A percentile compares a stretch with the other conserved stretches of the same genome.
Conservation (phyloP, 179 eudicot species). For the Carnegiea gigantea region DNA sequence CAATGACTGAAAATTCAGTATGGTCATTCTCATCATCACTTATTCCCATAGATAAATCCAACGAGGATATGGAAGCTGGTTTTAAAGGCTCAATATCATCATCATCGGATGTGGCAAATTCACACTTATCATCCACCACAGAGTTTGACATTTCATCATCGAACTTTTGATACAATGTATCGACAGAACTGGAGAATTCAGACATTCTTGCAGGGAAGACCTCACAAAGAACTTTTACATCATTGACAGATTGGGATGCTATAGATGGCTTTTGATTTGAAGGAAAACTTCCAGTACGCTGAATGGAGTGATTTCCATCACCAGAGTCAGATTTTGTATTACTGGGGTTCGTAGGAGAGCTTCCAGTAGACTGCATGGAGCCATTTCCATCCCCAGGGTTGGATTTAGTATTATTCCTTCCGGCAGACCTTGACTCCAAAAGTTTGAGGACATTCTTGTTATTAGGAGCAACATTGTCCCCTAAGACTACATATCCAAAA, state of each 20-base stretch:
- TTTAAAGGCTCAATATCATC: slow-evolving; percentile 37
- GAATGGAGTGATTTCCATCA: slow-evolving; percentile 34
- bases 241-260: slow-evolving; percentile 42
- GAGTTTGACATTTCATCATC: slow-evolving; percentile 54
- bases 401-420: slow-evolving; percentile 23
- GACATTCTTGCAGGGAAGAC: slow-evolving; percentile 53
- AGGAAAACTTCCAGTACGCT: slow-evolving; percentile 55
- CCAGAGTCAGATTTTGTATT: slow-evolving; percentile 30
- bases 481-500: slow-evolving; percentile 67
- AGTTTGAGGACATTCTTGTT: slow-evolving; percentile 45
- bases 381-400: slow-evolving; percentile 38
- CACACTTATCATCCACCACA: slow-evolving; percentile 27
- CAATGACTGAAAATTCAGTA: slow-evolving; percentile 43
- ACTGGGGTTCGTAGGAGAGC: slow-evolving; percentile 41
- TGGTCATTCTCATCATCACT: slow-evolving; percentile 36
- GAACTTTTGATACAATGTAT: slow-evolving; percentile 55
- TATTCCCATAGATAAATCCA: slow-evolving; percentile 34
- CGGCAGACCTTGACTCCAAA: slow-evolving; percentile 35
- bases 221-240: slow-evolving; percentile 84
- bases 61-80: slow-evolving; percentile 16
- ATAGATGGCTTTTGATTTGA: slow-evolving; percentile 32
- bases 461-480: slow-evolving; percentile 40
- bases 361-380: slow-evolving; percentile 39
- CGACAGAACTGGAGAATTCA: slow-evolving; percentile 58
- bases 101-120: background rate